phyloP scores from a whole-genome alignment of 306 rosid species.

The Betula pendula region DNA sequence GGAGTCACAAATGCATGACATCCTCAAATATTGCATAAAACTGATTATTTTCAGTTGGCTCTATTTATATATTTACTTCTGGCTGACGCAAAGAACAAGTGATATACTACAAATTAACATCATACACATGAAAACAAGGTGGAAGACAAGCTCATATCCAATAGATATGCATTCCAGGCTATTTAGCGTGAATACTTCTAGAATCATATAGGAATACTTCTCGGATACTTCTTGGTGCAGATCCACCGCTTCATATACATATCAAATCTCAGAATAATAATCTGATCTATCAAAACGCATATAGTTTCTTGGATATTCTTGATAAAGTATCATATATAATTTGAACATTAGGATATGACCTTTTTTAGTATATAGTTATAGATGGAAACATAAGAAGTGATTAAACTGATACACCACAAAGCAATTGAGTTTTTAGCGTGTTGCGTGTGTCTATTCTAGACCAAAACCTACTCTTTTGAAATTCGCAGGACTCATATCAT shows the following conservation, averaged over 20 bases:
- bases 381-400: not conserved
- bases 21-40: slow-evolving; percentile 3
- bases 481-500: too few species aligned
- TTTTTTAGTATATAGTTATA: too few species aligned
- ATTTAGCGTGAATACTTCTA: not conserved
- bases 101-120: not conserved
- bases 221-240: not conserved
- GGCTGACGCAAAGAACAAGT: not conserved
- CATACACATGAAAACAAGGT: not conserved
- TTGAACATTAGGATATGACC: not conserved
- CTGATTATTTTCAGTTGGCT: not conserved
- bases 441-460: not conserved
- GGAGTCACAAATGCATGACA: slow-evolving; percentile 24
- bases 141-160: not conserved
- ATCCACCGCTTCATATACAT: not conserved
- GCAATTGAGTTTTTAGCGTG: not conserved
- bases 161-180: not conserved
- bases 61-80: not conserved
- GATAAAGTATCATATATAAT: not conserved
- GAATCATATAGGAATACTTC: not conserved
- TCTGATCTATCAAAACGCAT: too few species aligned
- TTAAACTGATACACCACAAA: not conserved
- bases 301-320: not conserved
- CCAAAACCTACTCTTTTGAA: not conserved
- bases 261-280: too few species aligned